These are phyloP conservation scores for Arthrobotrys iridis DNA, from an alignment of 2,329 filamentous ascomycete species.

Conservation along the genomic window DNA sequence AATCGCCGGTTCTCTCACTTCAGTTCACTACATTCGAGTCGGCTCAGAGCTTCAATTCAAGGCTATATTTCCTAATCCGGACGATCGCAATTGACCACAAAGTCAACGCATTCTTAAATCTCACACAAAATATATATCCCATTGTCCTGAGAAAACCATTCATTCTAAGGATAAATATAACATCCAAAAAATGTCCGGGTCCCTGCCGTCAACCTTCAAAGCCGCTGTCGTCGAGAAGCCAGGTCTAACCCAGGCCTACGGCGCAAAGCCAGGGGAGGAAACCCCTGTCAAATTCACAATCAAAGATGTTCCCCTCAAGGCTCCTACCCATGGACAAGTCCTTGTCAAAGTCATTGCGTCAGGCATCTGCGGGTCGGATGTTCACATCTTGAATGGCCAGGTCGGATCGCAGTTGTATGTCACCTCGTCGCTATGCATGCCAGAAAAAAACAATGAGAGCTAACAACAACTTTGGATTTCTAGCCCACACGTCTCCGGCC, in stretches of 20 bases:
- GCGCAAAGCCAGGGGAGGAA: constrained; percentile 6
- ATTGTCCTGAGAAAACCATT: too few species aligned
- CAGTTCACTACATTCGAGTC: too few species aligned
- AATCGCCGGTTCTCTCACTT: background rate
- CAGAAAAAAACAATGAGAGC: background rate
- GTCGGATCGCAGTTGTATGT: constrained; percentile 43
- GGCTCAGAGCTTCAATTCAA: background rate
- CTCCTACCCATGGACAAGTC: constrained; percentile 66
- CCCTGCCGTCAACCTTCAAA: constrained; percentile 43
- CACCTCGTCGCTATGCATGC: background rate
- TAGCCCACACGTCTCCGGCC: constrained; percentile 72
- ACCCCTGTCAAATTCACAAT: constrained; percentile 28
- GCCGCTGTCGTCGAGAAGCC: constrained; percentile 37
- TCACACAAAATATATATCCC: background rate
- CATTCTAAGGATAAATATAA: constrained; percentile 2
- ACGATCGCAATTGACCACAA: constrained; percentile 21
- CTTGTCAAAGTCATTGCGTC: constrained; percentile 73
- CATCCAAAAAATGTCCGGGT: constrained; percentile 21
- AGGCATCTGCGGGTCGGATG: constrained; percentile 73
- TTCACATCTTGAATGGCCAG: constrained; percentile 60
- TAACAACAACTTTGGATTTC: background rate
- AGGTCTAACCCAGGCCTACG: constrained; percentile 4
- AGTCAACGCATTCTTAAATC: constrained; percentile 15
- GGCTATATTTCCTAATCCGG: constrained; percentile 12
- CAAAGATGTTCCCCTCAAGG: constrained; percentile 33